A percentile compares a stretch with the other conserved stretches of the same genome.
Conservation (phyloP, 2,329 filamentous ascomycete species). For the Fusarium pseudonygamai region DNA sequence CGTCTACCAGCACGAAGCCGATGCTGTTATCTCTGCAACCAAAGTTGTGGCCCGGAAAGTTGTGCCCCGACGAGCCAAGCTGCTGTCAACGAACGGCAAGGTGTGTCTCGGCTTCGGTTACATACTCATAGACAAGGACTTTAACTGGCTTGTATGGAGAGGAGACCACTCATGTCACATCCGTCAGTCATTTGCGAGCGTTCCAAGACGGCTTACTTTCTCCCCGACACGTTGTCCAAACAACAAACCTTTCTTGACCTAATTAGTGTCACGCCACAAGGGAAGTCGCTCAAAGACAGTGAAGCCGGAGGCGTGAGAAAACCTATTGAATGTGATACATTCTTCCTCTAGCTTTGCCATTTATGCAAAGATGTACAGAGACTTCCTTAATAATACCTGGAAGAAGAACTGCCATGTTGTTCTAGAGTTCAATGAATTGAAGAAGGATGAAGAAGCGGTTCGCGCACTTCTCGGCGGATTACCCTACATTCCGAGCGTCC, state of each 20-base stretch:
- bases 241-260: background rate
- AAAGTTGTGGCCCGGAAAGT: background rate
- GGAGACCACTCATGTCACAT: background rate
- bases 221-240: background rate
- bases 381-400: background rate
- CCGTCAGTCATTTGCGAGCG: accelerated
- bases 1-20: accelerated
- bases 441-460: background rate
- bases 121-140: background rate
- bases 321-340: background rate
- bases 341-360: background rate
- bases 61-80: background rate
- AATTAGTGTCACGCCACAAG: background rate
- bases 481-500: too few relatives aligned
- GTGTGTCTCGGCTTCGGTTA: background rate
- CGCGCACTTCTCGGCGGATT: background rate
- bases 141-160: background rate
- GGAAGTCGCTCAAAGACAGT: too few relatives aligned
- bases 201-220: accelerated
- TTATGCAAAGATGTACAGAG: background rate
- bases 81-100: background rate
- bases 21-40: background rate
- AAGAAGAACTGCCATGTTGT: background rate
- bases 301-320: background rate
- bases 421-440: background rate